Base-by-base conservation (phyloP, 805 yeast genomes). In the Brettanomyces naardenensis region DNA sequence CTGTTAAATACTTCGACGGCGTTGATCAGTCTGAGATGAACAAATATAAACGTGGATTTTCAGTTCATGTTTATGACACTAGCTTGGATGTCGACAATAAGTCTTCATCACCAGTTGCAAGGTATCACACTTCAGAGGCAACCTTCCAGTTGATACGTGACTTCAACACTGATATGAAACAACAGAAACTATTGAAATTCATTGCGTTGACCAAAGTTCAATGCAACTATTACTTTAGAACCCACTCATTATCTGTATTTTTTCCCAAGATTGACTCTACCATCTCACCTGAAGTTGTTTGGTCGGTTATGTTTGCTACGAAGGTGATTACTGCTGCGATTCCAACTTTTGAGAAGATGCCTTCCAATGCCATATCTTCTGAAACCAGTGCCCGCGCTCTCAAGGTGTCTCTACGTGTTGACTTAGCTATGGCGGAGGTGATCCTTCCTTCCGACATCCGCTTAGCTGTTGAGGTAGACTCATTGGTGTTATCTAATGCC, bases 271-370 rank as follows among this genome's bases (percentile, higher is more conserved):
- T 59, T 9, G 61, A 59, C 31, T 32, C 43, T 1, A 36, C 35
- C 1, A 14, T 59, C 3, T 54, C 62, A 3, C 49, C 53, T n/a
- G 63, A 59, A 35, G 49, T 48, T 4, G 30, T 58, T 15, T 59
- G 64, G 64, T 44, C 56, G 2, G 6, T 53, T 1, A 23, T 57
- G 20, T 59, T 59, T 45, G 48, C 58, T 3, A 42, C 41, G 29
- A 38, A 31, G 26, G 23, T 31, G 22, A 19, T 31, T 13, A 19
- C 25, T 6, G 19, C 13, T 6, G 33, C 20, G 6, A 15, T 30
- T 19, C 15, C n/a, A 6, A n/a, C n/a, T 20, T 20, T 20, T 6
- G 21, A 21, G n/a, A 31, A 31, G 17, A 13, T 20, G 5, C 14
- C 6, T 9, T 13, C 17, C n/a, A 15, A 14, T 13, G 9, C 30